Percentiles rank a stretch among this genome's conserved stretches.
Conservation (phyloP, 345 rosid species). For the thale cress (Arabidopsis thaliana) region DNA sequence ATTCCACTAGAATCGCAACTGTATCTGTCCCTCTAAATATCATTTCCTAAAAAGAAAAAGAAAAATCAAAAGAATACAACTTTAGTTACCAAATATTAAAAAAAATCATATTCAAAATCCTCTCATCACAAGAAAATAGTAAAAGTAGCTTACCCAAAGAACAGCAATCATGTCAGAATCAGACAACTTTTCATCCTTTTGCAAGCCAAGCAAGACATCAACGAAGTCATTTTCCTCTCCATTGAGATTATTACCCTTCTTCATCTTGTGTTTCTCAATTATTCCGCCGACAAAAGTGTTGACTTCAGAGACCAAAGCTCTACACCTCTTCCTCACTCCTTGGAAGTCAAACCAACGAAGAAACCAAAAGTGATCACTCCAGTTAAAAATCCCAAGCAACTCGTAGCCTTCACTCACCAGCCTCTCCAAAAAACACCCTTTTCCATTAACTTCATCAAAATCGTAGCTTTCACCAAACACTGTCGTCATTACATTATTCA, state of each 20-base stretch:
- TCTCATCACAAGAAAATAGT: neutral
- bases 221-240: constrained; percentile 58
- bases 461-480: constrained; percentile 76
- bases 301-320: constrained; percentile 57
- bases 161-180: constrained; percentile 86
- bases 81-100: neutral
- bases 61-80: neutral
- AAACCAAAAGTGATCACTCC: constrained; percentile 86
- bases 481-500: constrained; percentile 75
- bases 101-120: neutral
- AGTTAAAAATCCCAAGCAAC: constrained; percentile 72
- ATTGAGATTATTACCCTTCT: constrained; percentile 12
- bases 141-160: constrained; percentile 65
- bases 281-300: constrained; percentile 63
- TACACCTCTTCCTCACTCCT: constrained; percentile 76
- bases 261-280: constrained; percentile 63
- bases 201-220: constrained; percentile 72
- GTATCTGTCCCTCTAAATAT: constrained; percentile 90
- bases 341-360: constrained; percentile 73
- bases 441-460: constrained; percentile 39
- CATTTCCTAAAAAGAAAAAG: constrained; percentile 64
- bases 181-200: constrained; percentile 56
- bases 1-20: constrained; percentile 84
- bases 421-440: constrained; percentile 56
- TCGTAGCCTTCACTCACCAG: constrained; percentile 81